Conservation (phyloP, 2,329 filamentous ascomycete genomes). For the Didymella sp. region DNA sequence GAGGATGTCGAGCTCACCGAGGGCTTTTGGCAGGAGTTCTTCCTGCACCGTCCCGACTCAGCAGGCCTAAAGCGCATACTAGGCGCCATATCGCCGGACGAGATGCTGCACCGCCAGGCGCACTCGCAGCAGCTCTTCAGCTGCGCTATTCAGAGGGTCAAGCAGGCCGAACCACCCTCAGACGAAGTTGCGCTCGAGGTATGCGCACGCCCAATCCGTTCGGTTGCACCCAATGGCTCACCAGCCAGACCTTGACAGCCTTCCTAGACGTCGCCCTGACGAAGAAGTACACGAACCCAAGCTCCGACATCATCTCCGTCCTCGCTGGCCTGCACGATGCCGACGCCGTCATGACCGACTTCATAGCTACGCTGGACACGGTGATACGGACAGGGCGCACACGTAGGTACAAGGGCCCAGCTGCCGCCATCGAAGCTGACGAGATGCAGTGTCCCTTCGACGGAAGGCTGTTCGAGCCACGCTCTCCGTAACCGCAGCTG, state of each 20-base stretch:
- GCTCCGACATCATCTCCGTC: slow-evolving; percentile 90
- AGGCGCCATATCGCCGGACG: slow-evolving; percentile 72
- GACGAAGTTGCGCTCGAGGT: slow-evolving; percentile 88
- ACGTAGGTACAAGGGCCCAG: slow-evolving; percentile 59
- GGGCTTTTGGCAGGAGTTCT: slow-evolving; percentile 96
- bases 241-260: slow-evolving; percentile 79
- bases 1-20: slow-evolving; percentile 76
- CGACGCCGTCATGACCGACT: slow-evolving; percentile 85
- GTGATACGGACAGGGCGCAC: slow-evolving; percentile 78
- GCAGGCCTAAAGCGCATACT: slow-evolving; percentile 72
- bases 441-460: slow-evolving; percentile 69
- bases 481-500: slow-evolving; percentile 86
- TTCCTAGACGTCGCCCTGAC: slow-evolving; percentile 83
- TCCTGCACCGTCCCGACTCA: slow-evolving; percentile 83
- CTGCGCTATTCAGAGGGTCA: slow-evolving; percentile 73
- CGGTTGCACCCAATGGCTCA: slow-evolving; percentile 49
- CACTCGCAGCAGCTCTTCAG: slow-evolving; percentile 81
- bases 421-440: slow-evolving; percentile 5
- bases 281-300: slow-evolving; percentile 94
- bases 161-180: slow-evolving; percentile 64
- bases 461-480: slow-evolving; percentile 82
- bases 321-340: slow-evolving; percentile 89
- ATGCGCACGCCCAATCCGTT: slow-evolving; percentile 45
- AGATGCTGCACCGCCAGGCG: slow-evolving; percentile 75
- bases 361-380: slow-evolving; percentile 81